These are phyloP conservation scores for Solanum aculeatissimum DNA, from an alignment of 305 asterid genomes.

Conservation along the genomic window DNA sequence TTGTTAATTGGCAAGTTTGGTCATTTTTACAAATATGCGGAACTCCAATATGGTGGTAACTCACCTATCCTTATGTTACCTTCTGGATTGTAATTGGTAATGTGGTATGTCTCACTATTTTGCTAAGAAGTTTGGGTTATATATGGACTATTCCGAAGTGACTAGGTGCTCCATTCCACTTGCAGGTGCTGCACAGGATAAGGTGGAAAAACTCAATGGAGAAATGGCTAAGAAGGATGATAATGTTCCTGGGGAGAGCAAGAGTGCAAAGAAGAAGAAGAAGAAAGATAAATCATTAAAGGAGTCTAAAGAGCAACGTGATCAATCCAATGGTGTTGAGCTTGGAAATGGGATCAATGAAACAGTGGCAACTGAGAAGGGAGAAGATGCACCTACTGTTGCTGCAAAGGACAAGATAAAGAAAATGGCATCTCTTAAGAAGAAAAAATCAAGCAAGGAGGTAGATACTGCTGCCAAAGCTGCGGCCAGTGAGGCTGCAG, in stretches of 20 bases:
- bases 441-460: constrained; percentile 17
- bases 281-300: constrained; percentile 16
- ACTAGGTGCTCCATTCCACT: neutral
- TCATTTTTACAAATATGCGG: neutral
- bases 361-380: neutral
- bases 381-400: constrained; percentile 3
- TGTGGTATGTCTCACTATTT: neutral
- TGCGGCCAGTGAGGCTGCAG: constrained; percentile 14
- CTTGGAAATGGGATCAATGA: neutral
- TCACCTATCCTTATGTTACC: neutral
- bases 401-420: constrained; percentile 4
- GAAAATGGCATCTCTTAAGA: constrained; percentile 11
- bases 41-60: neutral
- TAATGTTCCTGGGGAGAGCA: constrained; percentile 11
- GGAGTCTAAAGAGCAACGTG: constrained; percentile 13
- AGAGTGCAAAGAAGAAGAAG: constrained; percentile 19
- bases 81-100: neutral
- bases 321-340: constrained; percentile 2
- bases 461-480: constrained; percentile 21
- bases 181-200: constrained; percentile 2
- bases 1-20: neutral
- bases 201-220: neutral
- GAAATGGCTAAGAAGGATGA: neutral
- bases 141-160: neutral
- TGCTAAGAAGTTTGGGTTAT: neutral